Percentiles rank a stretch among this genome's conserved stretches.
Conservation (phyloP, 805 yeast species). For the Ogataea degrootiae region DNA sequence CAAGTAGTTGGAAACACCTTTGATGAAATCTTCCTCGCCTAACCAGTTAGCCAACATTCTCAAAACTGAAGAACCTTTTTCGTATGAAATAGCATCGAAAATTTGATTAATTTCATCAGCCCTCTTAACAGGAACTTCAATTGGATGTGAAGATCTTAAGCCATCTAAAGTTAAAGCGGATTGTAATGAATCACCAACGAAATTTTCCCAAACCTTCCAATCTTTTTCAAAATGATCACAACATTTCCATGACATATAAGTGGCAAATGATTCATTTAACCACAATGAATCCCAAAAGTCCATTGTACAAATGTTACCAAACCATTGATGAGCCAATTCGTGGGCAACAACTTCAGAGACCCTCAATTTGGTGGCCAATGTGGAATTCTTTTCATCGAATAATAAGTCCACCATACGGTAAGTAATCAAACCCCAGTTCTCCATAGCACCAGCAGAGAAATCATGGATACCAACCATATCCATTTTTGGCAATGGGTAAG, state of each 20-base stretch:
- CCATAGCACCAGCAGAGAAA: conserved; percentile 85
- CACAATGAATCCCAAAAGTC: conserved; percentile 92
- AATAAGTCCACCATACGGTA: conserved; percentile 57
- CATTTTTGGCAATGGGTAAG: conserved; percentile 78
- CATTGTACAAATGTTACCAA: conserved; percentile 87
- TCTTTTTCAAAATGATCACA: conserved; percentile 68
- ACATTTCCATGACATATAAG: conserved; percentile 76
- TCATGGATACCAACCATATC: conserved; percentile 79
- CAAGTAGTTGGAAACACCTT: conserved; percentile 70
- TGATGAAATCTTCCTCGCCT: conserved; percentile 64
- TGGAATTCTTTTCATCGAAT: conserved; percentile 44
- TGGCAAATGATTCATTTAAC: conserved; percentile 89
- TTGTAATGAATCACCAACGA: conserved; percentile 51
- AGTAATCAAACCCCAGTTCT: conserved; percentile 82
- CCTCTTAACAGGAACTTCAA: conserved; percentile 78
- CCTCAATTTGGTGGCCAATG: conserved; percentile 53
- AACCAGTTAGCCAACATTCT: conserved; percentile 71
- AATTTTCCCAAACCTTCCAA: conserved; percentile 73
- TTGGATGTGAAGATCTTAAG: conserved; percentile 69
- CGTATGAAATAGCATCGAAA: conserved; percentile 77
- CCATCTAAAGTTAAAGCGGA: conserved; percentile 52
- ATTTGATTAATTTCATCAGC: conserved; percentile 80
- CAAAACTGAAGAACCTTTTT: conserved; percentile 75
- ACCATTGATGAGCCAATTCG: conserved; percentile 93
- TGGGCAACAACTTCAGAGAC: conserved; percentile 83